phyloP scores from a whole-genome alignment of 441 rosid genomes.

The Populus hybrid region DNA sequence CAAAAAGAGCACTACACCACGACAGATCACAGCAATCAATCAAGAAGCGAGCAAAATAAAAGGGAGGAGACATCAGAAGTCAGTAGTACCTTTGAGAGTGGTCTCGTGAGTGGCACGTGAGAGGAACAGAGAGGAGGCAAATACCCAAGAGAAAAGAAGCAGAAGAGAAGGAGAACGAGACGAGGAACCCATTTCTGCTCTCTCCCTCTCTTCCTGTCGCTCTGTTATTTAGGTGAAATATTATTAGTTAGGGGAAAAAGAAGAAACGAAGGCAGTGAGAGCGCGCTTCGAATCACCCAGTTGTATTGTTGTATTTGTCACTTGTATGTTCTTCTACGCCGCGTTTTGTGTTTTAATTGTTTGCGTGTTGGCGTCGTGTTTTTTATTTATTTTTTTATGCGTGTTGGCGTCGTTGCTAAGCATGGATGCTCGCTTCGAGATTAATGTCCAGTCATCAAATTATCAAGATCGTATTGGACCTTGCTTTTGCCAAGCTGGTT shows the following conservation, averaged over 20 bases:
- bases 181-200: slow-evolving; percentile 10
- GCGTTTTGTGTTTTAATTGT: not conserved
- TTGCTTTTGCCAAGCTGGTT: no score
- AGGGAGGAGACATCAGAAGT: not conserved
- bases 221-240: no score
- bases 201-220: not conserved
- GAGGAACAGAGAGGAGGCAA: slow-evolving; percentile 10
- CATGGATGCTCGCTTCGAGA: not conserved
- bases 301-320: no score
- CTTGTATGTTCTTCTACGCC: not conserved
- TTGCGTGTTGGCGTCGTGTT: not conserved
- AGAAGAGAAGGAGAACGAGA: slow-evolving; percentile 8
- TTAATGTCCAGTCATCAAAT: no score
- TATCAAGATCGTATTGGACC: no score
- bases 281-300: not conserved
- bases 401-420: not conserved
- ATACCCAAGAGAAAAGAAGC: slow-evolving; percentile 6
- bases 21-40: not conserved
- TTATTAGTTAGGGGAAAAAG: no score
- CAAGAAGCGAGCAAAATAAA: not conserved
- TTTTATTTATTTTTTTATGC: no score
- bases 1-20: not conserved
- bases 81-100: slow-evolving; percentile 25
- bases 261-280: not conserved
- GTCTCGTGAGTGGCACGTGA: slow-evolving; percentile 19